Conservation (phyloP, 2,329 filamentous ascomycete genomes). For the Cercospora sp. region DNA sequence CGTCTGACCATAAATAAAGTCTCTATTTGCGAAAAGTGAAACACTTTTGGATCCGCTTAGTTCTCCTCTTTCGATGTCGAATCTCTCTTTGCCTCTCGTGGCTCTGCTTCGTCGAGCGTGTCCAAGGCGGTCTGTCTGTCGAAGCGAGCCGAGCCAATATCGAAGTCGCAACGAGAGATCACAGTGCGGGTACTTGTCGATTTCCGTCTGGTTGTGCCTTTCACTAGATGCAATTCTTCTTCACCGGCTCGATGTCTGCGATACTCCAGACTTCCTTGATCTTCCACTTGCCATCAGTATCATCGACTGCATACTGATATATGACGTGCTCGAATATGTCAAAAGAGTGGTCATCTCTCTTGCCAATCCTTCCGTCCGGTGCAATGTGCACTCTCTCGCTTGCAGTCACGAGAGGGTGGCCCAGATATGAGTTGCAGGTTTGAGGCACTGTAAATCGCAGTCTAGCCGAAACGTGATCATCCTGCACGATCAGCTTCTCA, state of each 20-base stretch:
- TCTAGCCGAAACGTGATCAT: conserved; percentile 1
- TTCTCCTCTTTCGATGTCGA: background rate
- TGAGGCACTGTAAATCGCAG: conserved; percentile 8
- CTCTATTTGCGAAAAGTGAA: background rate
- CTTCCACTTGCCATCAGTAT: conserved; percentile 9
- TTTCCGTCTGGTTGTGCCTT: background rate
- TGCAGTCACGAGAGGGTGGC: background rate
- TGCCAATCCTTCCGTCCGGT: background rate
- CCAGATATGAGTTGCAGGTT: conserved; percentile 1
- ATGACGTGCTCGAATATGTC: conserved; percentile 14
- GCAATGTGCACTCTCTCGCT: background rate
- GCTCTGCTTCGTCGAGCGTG: background rate
- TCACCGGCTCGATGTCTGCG: conserved; percentile 5
- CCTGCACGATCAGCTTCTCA: conserved; percentile 9
- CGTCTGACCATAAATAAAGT: background rate
- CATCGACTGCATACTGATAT: conserved; percentile 8
- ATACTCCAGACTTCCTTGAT: conserved; percentile 15
- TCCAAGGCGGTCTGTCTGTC: background rate
- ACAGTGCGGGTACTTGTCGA: background rate
- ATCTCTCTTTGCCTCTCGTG: background rate
- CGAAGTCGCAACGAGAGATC: background rate
- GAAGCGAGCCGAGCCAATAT: background rate
- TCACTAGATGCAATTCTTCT: background rate
- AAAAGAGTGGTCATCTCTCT: background rate
- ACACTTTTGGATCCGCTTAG: background rate